Evolutionary conservation across 208 protist genomes (phyloP).

Genomic region (Novymonas esmeraldas): DNA sequence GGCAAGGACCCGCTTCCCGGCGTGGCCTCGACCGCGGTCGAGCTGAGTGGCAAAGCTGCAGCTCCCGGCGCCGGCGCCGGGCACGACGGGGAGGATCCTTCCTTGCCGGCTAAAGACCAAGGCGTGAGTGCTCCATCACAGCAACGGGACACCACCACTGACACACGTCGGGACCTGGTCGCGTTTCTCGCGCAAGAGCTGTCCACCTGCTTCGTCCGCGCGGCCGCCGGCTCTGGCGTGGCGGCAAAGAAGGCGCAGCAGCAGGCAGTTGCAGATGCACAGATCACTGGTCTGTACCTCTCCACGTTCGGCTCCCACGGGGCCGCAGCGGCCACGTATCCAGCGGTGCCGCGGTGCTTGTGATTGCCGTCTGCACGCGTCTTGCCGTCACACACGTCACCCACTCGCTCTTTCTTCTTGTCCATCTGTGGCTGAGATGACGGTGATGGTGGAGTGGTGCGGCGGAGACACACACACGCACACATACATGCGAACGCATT

Average conservation of each 20-base stretch:
- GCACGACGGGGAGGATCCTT: background rate
- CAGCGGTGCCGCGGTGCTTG: no score
- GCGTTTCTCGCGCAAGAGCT: conserved; percentile 12
- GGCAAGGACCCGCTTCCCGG: background rate
- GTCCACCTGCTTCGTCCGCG: conserved; percentile 10
- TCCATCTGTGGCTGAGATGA: no score
- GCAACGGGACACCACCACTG: background rate
- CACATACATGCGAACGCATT: background rate
- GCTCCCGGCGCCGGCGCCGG: background rate
- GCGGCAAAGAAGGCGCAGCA: conserved; percentile 9
- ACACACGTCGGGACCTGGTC: background rate
- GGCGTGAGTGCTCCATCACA: no score
- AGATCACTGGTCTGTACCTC: conserved; percentile 13
- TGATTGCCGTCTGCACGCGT: background rate
- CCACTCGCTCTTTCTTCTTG: background rate
- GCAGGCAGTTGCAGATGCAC: conserved; percentile 20
- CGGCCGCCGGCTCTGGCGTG: background rate
- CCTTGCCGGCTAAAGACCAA: no score
- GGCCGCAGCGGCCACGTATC: background rate
- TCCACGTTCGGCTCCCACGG: background rate
- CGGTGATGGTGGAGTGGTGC: no score
- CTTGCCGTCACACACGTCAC: background rate
- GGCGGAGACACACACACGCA: no score
- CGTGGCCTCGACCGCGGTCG: background rate
- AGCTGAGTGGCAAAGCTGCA: background rate